A percentile compares a stretch with the other conserved stretches of the same genome.
Conservation (phyloP, 176 grass and related monocot species). For the Bonia amplexicaulis region DNA sequence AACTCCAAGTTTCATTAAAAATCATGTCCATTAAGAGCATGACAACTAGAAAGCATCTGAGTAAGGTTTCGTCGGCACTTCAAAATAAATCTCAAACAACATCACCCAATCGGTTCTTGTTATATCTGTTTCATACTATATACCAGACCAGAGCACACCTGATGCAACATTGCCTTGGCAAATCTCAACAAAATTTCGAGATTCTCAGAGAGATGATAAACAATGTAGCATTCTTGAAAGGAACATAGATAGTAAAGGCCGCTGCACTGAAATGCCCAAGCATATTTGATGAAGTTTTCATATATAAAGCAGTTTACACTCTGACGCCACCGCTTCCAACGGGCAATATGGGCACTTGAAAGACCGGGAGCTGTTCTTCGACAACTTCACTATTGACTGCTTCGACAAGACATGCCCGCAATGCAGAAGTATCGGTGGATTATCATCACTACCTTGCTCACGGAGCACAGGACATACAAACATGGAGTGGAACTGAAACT, state of each 20-base stretch:
- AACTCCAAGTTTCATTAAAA: background rate
- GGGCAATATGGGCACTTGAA: conserved; percentile 49
- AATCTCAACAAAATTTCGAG: background rate
- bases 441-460: conserved; percentile 39
- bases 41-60: background rate
- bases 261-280: background rate
- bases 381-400: conserved; percentile 35
- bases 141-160: background rate
- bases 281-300: conserved; percentile 1
- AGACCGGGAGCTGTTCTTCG: conserved; percentile 25
- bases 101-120: background rate
- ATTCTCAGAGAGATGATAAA: background rate
- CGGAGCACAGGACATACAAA: conserved; percentile 44
- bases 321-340: background rate
- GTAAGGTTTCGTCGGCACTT: background rate
- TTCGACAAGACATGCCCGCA: conserved; percentile 45
- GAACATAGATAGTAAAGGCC: background rate
- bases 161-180: background rate
- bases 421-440: conserved; percentile 46
- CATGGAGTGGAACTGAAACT: conserved; percentile 44
- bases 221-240: background rate
- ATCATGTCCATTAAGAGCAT: background rate
- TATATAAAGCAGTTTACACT: conserved; percentile 38
- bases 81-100: background rate
- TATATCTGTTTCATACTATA: background rate